Conservation (phyloP, 225 moss, liverwort and hornwort genomes). For the Ulota crispa region DNA sequence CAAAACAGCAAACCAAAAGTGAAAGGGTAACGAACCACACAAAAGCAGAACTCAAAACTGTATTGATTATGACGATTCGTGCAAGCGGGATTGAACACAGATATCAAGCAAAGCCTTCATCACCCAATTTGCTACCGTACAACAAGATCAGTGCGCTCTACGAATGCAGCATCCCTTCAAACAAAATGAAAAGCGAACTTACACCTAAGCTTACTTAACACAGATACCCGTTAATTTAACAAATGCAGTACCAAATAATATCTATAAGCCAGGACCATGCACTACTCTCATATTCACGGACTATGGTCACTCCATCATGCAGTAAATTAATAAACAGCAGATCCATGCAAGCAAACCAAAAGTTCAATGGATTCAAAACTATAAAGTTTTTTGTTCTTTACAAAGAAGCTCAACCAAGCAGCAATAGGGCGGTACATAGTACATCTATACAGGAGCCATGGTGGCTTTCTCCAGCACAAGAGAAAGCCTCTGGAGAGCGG, state of each 20-base stretch:
- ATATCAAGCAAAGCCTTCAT: not conserved
- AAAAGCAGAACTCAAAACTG: not conserved
- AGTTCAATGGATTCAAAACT: conserved; percentile 4
- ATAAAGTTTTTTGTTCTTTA: not conserved
- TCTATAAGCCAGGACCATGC: not conserved
- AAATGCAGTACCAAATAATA: not conserved
- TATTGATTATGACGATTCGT: not conserved
- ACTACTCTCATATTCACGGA: not conserved
- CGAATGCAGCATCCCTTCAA: not conserved
- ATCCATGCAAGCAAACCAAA: not conserved
- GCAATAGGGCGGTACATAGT: conserved; percentile 18
- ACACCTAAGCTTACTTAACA: not conserved
- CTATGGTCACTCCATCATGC: not conserved
- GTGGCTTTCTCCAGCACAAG: conserved; percentile 3
- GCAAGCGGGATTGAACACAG: not conserved
- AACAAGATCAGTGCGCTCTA: not conserved
- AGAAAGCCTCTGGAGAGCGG: not conserved
- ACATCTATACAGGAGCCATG: conserved; percentile 24
- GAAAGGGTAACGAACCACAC: not conserved
- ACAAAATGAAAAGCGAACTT: not conserved
- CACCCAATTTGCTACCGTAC: not conserved
- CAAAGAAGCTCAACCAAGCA: conserved; percentile 22
- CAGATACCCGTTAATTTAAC: too few relatives aligned
- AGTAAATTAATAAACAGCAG: not conserved
- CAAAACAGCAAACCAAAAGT: not conserved